A percentile compares a stretch with the other conserved stretches of the same genome.
These are phyloP conservation scores for Sungouiella blattae DNA, from an alignment of 805 yeast genomes.

Conservation along the genomic window DNA sequence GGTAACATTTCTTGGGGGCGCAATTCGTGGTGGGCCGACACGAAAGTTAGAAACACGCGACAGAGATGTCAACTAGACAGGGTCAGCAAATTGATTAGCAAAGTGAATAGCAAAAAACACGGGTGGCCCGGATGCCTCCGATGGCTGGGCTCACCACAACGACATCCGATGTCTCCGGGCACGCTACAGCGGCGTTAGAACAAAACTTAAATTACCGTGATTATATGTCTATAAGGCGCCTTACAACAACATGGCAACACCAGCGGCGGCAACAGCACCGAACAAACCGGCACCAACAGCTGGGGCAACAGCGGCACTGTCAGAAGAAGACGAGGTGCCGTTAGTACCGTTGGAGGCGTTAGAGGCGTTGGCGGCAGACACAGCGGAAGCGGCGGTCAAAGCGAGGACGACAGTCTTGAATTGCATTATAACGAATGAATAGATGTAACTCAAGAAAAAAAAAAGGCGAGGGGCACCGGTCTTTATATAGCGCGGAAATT, in stretches of 20 bases:
- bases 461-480: conserved; percentile 2
- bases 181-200: too few relatives aligned
- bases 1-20: too few relatives aligned
- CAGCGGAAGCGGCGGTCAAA: conserved; percentile 68
- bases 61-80: too few relatives aligned
- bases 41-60: too few relatives aligned
- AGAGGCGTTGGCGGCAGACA: conserved; percentile 55
- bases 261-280: conserved; percentile 85
- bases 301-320: conserved; percentile 46
- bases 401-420: conserved; percentile 65
- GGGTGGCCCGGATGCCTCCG: too few relatives aligned
- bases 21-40: too few relatives aligned
- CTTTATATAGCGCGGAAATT: conserved; percentile 10
- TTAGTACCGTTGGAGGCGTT: conserved; percentile 38
- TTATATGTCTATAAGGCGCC: conserved; percentile 11
- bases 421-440: conserved; percentile 50
- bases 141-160: too few relatives aligned
- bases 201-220: too few relatives aligned
- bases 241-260: conserved; percentile 55
- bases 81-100: too few relatives aligned
- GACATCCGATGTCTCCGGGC: too few relatives aligned
- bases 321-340: conserved; percentile 33
- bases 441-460: conserved; percentile 1
- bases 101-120: too few relatives aligned
- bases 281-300: conserved; percentile 68